Evolutionary conservation across 2,329 filamentous ascomycete genomes (phyloP).

Genomic region (Bertia moriformis): DNA sequence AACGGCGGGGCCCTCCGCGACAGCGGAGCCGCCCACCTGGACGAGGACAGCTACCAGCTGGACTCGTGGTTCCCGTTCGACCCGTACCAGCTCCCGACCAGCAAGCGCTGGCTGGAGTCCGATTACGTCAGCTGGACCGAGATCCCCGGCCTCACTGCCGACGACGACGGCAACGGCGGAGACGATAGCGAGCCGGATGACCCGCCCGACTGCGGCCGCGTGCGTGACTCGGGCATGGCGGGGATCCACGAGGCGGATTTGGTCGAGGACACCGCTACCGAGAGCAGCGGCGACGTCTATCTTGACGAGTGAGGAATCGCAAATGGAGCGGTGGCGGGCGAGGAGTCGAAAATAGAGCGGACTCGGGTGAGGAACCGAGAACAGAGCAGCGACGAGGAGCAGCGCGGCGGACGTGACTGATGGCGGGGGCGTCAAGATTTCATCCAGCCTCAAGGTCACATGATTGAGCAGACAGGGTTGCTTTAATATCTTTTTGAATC

Average conservation of each 20-base stretch:
- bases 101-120: constrained; percentile 72
- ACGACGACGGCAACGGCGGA: constrained; percentile 36
- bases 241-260: constrained; percentile 28
- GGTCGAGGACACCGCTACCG: no score
- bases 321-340: no score
- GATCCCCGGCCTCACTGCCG: constrained; percentile 53
- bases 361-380: no score
- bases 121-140: constrained; percentile 73
- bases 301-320: no score
- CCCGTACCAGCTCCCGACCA: constrained; percentile 78
- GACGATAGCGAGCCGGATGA: constrained; percentile 36
- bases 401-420: no score
- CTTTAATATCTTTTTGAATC: no score
- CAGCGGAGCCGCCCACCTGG: constrained; percentile 34
- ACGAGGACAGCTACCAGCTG: constrained; percentile 69
- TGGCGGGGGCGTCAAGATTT: no score
- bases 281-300: no score
- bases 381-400: no score
- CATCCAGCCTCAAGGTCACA: no score
- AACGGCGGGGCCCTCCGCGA: constrained; percentile 39
- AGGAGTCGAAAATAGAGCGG: no score
- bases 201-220: constrained; percentile 24
- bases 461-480: no score
- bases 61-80: constrained; percentile 97
- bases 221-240: constrained; percentile 32